Conservation (phyloP, 306 rosid species). For the Senna tora region DNA sequence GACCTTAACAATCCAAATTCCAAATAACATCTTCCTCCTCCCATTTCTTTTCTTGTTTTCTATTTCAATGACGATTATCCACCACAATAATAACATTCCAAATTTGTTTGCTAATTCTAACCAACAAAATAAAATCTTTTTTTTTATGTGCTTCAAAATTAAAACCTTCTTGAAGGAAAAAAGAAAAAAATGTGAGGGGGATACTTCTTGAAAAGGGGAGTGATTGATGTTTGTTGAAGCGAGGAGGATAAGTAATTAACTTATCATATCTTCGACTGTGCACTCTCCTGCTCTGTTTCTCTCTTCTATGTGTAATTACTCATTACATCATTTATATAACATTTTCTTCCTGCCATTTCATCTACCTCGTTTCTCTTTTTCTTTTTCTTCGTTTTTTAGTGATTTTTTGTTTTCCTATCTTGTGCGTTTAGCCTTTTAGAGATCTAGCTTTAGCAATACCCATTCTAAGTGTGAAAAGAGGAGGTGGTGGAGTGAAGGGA, state of each 20-base stretch:
- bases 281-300: conserved; percentile 38
- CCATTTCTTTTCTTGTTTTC: conserved; percentile 13
- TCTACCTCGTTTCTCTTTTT: conserved; percentile 8
- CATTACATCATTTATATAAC: neutral
- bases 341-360: conserved; percentile 27
- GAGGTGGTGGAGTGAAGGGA: too few species aligned
- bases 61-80: neutral
- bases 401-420: too few species aligned
- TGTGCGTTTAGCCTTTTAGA: too few species aligned
- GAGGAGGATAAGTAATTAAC: conserved; percentile 46
- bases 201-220: too few species aligned
- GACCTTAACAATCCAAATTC: conserved; percentile 30
- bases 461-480: too few species aligned
- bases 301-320: conserved; percentile 23
- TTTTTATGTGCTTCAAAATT: neutral
- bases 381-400: neutral
- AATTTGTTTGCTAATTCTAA: neutral
- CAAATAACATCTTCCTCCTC: conserved; percentile 24
- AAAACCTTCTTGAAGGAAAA: conserved; percentile 25
- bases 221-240: conserved; percentile 48
- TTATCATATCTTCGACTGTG: conserved; percentile 30
- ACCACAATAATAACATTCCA: neutral
- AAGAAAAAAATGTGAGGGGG: too few species aligned
- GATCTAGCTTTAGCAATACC: conserved; percentile 1
- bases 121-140: neutral